Evolutionary conservation across 495 filamentous ascomycete genomes (phyloP).

Genomic region (Cenococcum geophilum): DNA sequence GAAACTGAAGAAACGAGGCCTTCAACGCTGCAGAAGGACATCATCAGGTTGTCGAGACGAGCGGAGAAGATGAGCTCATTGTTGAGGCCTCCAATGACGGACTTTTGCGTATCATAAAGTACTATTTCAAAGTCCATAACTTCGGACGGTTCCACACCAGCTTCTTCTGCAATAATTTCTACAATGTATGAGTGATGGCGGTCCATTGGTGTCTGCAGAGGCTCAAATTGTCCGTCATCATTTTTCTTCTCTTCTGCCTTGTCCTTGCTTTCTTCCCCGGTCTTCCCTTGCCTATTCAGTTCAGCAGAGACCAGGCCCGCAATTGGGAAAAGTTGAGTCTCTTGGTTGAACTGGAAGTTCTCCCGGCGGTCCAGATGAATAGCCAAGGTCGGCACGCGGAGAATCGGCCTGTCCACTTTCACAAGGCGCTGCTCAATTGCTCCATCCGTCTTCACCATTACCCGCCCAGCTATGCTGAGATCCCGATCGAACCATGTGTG

Average conservation of each 20-base stretch:
- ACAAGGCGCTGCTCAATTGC: slow-evolving; percentile 77
- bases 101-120: slow-evolving; percentile 89
- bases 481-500: slow-evolving; percentile 94
- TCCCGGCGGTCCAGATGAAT: slow-evolving; percentile 86
- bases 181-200: slow-evolving; percentile 87
- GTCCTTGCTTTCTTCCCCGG: slow-evolving; percentile 34
- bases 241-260: slow-evolving; percentile 44
- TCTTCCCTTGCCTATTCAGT: slow-evolving; percentile 63
- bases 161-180: slow-evolving; percentile 75
- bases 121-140: slow-evolving; percentile 93
- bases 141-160: slow-evolving; percentile 58
- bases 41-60: slow-evolving; percentile 87
- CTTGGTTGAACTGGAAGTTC: slow-evolving; percentile 89
- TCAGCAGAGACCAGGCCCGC: slow-evolving; percentile 79
- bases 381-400: slow-evolving; percentile 85
- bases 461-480: slow-evolving; percentile 82
- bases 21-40: slow-evolving; percentile 82
- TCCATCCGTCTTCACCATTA: slow-evolving; percentile 72
- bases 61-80: slow-evolving; percentile 93
- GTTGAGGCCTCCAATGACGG: slow-evolving; percentile 80
- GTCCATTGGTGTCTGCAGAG: slow-evolving; percentile 68
- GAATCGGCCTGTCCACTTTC: slow-evolving; percentile 83
- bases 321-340: slow-evolving; percentile 91
- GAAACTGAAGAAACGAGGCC: slow-evolving; percentile 76
- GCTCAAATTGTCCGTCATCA: slow-evolving; percentile 46